These are phyloP conservation scores for Sporisorium iseilematis-ciliati DNA, from an alignment of 1,284 basidiomycete species.

Conservation along the genomic window DNA sequence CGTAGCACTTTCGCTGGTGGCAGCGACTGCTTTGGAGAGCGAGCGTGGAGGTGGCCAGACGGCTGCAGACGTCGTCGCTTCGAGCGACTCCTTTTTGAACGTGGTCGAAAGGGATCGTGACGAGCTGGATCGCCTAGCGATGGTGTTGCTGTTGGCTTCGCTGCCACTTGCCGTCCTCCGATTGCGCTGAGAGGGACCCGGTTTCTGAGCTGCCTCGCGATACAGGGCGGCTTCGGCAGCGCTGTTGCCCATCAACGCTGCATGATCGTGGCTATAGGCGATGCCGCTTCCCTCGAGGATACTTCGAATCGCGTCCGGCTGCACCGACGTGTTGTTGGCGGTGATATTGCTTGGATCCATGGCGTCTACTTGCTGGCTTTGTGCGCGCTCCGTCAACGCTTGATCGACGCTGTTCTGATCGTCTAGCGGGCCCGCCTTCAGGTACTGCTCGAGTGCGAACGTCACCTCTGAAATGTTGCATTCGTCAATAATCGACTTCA, in stretches of 20 bases:
- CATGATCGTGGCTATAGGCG: conserved; percentile 40
- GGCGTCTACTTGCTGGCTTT: conserved; percentile 13
- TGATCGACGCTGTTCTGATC: conserved; percentile 23
- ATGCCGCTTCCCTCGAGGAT: conserved; percentile 43
- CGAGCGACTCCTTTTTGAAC: conserved; percentile 2
- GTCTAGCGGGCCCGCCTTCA: conserved; percentile 16
- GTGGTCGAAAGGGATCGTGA: conserved; percentile 1
- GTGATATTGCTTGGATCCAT: background rate
- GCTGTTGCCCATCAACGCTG: conserved; percentile 28
- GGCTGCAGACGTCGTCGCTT: background rate
- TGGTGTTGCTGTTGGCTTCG: background rate
- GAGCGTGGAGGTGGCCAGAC: conserved; percentile 33
- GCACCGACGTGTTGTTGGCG: background rate
- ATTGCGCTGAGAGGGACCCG: conserved; percentile 4
- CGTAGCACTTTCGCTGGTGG: background rate
- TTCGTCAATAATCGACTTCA: conserved; percentile 55
- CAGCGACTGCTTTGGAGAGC: background rate
- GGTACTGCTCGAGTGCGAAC: conserved; percentile 34
- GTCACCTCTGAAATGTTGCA: conserved; percentile 52
- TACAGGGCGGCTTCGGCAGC: conserved; percentile 34
- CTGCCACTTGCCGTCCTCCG: background rate
- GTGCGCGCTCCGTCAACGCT: conserved; percentile 25
- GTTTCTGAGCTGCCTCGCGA: conserved; percentile 7
- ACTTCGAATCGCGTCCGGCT: conserved; percentile 25
- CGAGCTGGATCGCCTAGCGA: background rate